Evolutionary conservation across 768 basidiomycete genomes (phyloP), one percentile per base, ranked within the genome.

Genomic region (Phaffia tasmanica): DNA sequence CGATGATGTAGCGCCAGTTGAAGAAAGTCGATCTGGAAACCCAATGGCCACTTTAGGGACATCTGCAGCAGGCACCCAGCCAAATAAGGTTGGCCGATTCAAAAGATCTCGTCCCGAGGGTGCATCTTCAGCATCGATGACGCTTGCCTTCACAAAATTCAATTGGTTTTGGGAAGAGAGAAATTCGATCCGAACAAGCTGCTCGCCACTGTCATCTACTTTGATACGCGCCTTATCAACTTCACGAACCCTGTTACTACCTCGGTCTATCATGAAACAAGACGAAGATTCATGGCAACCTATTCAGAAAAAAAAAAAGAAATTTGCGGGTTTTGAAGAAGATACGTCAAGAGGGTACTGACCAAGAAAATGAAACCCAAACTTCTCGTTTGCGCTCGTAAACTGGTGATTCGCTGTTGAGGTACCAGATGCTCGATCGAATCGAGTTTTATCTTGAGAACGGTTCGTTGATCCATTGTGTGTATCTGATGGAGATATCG

Each of bases 321-420:
- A 25, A 27, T 8, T 16, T 19, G 21, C 11, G 5, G 9, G 15
- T 27, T 14, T 51, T 21, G 15, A 54, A 0, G 32, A 27, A 18
- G 14, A 16, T 48, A 19, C 46, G 35, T 48, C 46, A 29, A 54
- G 16, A n/a, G 30, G 9, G 11, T 1, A 64, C 63, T 57, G 25
- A 64, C 63, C 30, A 32, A 64, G 42, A 42, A 64, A 64, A 30
- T 42, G 42, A 42, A 47, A 64, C 4, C 63, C 63, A 56, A 64
- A 64, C 63, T 64, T 64, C 30, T 64, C 63, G 1, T 35, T 35
- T 27, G 23, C 29, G 4, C 53, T 51, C 18, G n/a, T 42, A 42
- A 11, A 42, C 11, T 42, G 35, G 4, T 42, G 35, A 42, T 42
- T 42, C 35, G 35, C 6, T 11, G 11, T 42, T 42, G 11, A 11